Evolutionary conservation across 2,329 filamentous ascomycete species (phyloP), one percentile per base, ranked within the genome.

Genomic region (Fusarium protoensiforme): DNA sequence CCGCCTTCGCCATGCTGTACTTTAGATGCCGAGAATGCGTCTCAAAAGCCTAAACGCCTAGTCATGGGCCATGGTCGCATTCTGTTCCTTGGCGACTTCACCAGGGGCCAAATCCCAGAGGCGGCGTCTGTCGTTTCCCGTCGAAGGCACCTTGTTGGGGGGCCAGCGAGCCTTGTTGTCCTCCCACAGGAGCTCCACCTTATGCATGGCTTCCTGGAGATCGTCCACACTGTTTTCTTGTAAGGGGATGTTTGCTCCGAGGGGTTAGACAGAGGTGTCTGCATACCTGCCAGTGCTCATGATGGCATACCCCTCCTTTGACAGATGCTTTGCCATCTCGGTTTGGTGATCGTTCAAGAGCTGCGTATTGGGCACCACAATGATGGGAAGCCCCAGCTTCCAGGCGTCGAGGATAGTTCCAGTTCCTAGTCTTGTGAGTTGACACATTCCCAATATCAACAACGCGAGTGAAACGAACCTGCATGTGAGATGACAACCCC

Each of bases 261-360:
- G 2, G 8, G n/a, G 16, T 56, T 6, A 13, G 16, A 27, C 18
- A 2, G 11, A 3, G 16, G 5, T 27, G 10, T 29, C 36, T 31
- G 80, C 88, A 64, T 87, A 94, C 92, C 88, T 86, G 46, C 94
- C 83, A 61, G 87, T 85, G 13, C 92, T 93, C 76, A 92, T 88
- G n/a, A 95, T 87, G 4, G 94, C 90, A 82, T 97, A 97, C 27
- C 92, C 92, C 74, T 94, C 90, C 27, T 86, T 84, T 35, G 92
- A 89, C 65, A 98, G 88, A 74, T 94, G 92, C 58, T 91, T 86
- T 1, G 96, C 96, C 63, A 99, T 88, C 81, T 98, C 94, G 22
- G 91, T 88, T 82, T 99, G 96, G 80, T 99, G 96, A 78, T 99
- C 96, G 78, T 97, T 92, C 76, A 98, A 88, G 1, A 99, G 88